Percentiles rank a stretch among this genome's conserved stretches.
These are phyloP conservation scores for Cornus kousa DNA, from an alignment of 148 eudicot species.

Conservation along the genomic window DNA sequence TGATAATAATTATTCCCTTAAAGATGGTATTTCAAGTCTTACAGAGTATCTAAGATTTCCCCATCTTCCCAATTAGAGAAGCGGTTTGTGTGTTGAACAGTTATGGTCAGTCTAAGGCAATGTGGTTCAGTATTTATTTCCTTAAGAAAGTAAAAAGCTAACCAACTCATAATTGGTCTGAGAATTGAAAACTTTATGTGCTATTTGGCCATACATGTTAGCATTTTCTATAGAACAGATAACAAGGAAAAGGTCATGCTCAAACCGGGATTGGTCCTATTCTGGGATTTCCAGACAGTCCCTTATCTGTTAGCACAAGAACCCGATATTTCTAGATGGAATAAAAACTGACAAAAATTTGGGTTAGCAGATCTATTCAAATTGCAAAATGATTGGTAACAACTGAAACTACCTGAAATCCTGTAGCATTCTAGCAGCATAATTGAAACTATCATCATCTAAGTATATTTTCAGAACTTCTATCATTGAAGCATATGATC, in stretches of 20 bases:
- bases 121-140: background rate
- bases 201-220: background rate
- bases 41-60: background rate
- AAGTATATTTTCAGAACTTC: slow-evolving; percentile 39
- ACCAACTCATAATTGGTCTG: background rate
- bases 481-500: slow-evolving; percentile 30
- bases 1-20: background rate
- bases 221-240: background rate
- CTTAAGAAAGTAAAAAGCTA: background rate
- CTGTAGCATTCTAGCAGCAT: slow-evolving; percentile 48
- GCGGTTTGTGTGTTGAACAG: background rate
- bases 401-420: slow-evolving; percentile 41
- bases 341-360: background rate
- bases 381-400: background rate
- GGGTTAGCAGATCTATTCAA: background rate
- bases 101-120: background rate
- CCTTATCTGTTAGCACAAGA: background rate
- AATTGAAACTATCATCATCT: slow-evolving; percentile 45
- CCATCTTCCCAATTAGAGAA: background rate
- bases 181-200: background rate
- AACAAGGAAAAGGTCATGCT: background rate
- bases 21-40: background rate
- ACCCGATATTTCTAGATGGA: background rate
- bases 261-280: background rate
- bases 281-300: background rate